Percentiles rank a stretch among this genome's conserved stretches.
These are phyloP conservation scores for Fusarium longipes DNA, from an alignment of 2,329 filamentous ascomycete species.

Conservation along the genomic window DNA sequence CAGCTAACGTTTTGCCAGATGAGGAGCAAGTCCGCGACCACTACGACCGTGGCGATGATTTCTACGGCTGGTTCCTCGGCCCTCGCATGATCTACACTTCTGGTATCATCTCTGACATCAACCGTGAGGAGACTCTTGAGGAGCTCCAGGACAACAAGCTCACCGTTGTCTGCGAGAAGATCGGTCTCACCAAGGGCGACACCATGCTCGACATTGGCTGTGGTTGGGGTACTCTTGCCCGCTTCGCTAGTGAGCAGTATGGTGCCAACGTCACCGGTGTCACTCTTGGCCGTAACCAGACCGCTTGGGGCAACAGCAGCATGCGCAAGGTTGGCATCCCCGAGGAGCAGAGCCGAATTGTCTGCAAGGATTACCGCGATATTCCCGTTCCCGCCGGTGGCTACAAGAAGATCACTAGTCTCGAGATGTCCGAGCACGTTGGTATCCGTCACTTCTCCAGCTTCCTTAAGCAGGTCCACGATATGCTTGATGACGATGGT, in stretches of 20 bases:
- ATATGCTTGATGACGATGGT: slow-evolving; percentile 97
- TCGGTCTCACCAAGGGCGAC: slow-evolving; percentile 83
- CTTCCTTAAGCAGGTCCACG: slow-evolving; percentile 88
- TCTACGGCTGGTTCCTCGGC: slow-evolving; percentile 98
- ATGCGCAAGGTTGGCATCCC: slow-evolving; percentile 83
- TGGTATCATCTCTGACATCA: slow-evolving; percentile 89
- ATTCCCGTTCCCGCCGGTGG: slow-evolving; percentile 76
- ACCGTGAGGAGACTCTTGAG: slow-evolving; percentile 89
- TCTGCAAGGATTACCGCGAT: slow-evolving; percentile 98
- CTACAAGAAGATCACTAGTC: slow-evolving; percentile 95
- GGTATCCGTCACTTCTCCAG: slow-evolving; percentile 86
- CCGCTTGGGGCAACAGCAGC: slow-evolving; percentile 93
- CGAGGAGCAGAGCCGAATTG: slow-evolving; percentile 88
- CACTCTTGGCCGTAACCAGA: slow-evolving; percentile 95
- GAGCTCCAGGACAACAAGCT: slow-evolving; percentile 98
- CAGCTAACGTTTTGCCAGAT: slow-evolving; percentile 55
- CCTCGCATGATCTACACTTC: slow-evolving; percentile 99
- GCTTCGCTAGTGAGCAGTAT: slow-evolving; percentile 93
- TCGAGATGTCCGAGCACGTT: slow-evolving; percentile 99
- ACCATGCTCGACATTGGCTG: slow-evolving; percentile 93
- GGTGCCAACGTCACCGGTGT: slow-evolving; percentile 87
- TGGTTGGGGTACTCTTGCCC: slow-evolving; percentile 96
- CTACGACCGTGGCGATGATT: slow-evolving; percentile 98
- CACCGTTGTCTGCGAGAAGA: slow-evolving; percentile 95
- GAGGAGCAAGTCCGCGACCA: slow-evolving; percentile 98